These are phyloP conservation scores for Pseudonitzschia multiseries DNA, from an alignment of 108 stramenopile genomes.

Conservation along the genomic window DNA sequence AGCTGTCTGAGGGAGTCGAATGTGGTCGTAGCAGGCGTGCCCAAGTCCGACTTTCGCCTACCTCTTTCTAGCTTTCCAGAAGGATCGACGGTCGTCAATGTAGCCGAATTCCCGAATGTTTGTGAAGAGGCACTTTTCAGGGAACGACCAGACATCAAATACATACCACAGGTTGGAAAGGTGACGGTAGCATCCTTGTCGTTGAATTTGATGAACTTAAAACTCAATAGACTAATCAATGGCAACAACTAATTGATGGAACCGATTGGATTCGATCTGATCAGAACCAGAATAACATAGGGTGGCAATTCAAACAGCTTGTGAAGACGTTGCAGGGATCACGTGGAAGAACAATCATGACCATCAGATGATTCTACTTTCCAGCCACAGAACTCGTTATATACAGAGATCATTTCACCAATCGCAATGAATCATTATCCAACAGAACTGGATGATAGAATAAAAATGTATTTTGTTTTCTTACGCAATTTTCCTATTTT, in stretches of 20 bases:
- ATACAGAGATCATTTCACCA: no score
- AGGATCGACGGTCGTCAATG: conserved; percentile 85
- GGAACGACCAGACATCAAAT: conserved; percentile 49
- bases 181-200: conserved; percentile 93
- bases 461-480: no score
- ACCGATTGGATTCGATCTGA: neutral
- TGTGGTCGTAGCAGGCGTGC: conserved; percentile 88
- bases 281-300: no score
- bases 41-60: conserved; percentile 67
- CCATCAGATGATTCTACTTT: no score
- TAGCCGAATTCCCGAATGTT: conserved; percentile 82
- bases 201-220: conserved; percentile 80
- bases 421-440: no score
- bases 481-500: no score
- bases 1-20: conserved; percentile 60
- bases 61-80: conserved; percentile 64
- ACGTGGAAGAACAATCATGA: no score
- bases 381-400: no score
- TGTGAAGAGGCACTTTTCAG: conserved; percentile 69
- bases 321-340: no score
- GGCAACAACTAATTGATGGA: neutral
- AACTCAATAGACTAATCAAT: neutral
- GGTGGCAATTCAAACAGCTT: no score
- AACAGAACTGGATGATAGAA: no score
- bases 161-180: conserved; percentile 91